phyloP scores from a whole-genome alignment of 805 yeast genomes.

The Tetrapisispora fleetii region DNA sequence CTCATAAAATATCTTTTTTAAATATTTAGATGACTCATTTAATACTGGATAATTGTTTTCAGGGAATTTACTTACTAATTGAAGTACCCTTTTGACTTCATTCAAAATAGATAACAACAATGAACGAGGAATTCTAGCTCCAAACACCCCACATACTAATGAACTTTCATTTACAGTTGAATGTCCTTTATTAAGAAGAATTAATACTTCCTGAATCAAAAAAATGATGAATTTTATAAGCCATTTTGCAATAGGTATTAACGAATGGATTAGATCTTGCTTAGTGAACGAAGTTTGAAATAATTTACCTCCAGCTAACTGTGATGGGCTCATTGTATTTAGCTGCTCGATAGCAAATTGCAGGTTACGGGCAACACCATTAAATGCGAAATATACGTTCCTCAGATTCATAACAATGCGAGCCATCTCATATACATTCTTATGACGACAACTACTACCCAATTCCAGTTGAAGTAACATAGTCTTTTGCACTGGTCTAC shows the following conservation, averaged over 20 bases:
- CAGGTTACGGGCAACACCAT: conserved; percentile 28
- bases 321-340: conserved; percentile 13
- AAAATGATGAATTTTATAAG: conserved; percentile 66
- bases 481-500: conserved; percentile 29
- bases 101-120: conserved; percentile 56
- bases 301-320: conserved; percentile 39
- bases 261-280: conserved; percentile 52
- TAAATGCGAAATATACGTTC: conserved; percentile 27
- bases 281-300: conserved; percentile 45
- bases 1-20: conserved; percentile 25
- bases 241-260: conserved; percentile 81
- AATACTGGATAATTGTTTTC: conserved; percentile 37
- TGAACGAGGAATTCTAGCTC: conserved; percentile 63
- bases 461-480: conserved; percentile 28
- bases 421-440: conserved; percentile 26
- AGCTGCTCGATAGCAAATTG: conserved; percentile 31
- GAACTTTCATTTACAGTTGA: conserved; percentile 24
- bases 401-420: conserved; percentile 23
- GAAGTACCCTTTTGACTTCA: conserved; percentile 51
- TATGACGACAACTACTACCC: conserved; percentile 21
- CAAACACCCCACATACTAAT: conserved; percentile 46
- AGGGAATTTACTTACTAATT: conserved; percentile 45
- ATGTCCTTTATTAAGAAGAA: conserved; percentile 27
- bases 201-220: conserved; percentile 61
- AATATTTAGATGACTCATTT: conserved; percentile 27